These are phyloP conservation scores for Pyricularia pennisetigena DNA, from an alignment of 2,329 filamentous ascomycete species.

Conservation along the genomic window DNA sequence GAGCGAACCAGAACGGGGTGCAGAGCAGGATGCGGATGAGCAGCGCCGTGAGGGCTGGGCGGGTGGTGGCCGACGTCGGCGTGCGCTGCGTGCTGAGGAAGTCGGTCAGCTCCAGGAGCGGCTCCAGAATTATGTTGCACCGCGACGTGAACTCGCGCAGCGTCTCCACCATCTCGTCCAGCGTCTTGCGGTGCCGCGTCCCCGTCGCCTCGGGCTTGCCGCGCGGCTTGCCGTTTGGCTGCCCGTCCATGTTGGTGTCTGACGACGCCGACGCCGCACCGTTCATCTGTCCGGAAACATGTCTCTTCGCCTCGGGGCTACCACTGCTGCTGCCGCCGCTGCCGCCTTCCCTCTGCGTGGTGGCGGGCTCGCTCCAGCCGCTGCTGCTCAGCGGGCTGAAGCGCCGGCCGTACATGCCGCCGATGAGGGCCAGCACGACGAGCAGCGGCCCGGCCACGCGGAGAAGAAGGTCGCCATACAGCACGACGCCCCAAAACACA, in stretches of 20 bases:
- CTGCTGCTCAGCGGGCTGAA: conserved; percentile 88
- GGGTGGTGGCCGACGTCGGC: conserved; percentile 81
- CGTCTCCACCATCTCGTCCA: conserved; percentile 95
- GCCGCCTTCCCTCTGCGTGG: conserved; percentile 19
- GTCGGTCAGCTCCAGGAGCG: conserved; percentile 79
- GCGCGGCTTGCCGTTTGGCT: not conserved
- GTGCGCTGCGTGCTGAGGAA: conserved; percentile 87
- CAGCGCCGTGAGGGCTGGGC: conserved; percentile 79
- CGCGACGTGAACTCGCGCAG: conserved; percentile 82
- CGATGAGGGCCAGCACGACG: conserved; percentile 67
- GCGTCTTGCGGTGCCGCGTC: conserved; percentile 78
- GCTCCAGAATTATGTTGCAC: conserved; percentile 87
- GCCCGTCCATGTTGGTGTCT: conserved; percentile 11
- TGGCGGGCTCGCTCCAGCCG: conserved; percentile 49
- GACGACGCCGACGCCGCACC: not conserved
- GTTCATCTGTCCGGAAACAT: not conserved
- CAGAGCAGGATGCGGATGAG: conserved; percentile 83
- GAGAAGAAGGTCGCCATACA: conserved; percentile 81
- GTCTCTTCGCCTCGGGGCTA: not conserved
- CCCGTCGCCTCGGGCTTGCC: conserved; percentile 42
- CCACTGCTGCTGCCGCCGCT: conserved; percentile 12
- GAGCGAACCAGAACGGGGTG: conserved; percentile 75
- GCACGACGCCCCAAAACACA: conserved; percentile 72
- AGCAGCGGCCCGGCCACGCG: conserved; percentile 76
- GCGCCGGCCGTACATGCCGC: conserved; percentile 84